These are phyloP conservation scores for Nicotiana obtusifolia DNA, from an alignment of 257 asterid genomes.

Conservation along the genomic window DNA sequence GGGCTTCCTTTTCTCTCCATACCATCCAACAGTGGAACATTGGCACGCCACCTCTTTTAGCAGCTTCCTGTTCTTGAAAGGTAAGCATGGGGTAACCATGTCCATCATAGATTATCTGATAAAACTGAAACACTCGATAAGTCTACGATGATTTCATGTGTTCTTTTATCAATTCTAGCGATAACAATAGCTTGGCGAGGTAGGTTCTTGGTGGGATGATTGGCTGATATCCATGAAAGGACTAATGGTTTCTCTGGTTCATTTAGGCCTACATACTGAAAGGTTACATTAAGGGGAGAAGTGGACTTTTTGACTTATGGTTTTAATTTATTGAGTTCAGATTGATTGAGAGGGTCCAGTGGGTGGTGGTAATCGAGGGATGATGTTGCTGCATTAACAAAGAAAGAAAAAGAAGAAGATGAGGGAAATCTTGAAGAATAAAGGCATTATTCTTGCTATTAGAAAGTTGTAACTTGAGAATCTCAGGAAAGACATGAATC, in stretches of 20 bases:
- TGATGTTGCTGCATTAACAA: slow-evolving; percentile 3
- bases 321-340: slow-evolving; percentile 43
- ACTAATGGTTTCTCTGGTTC: slow-evolving; percentile 49
- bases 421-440: slow-evolving; percentile 7
- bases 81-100: slow-evolving; percentile 49
- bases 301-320: slow-evolving; percentile 21
- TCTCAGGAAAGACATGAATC: not conserved
- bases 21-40: slow-evolving; percentile 52
- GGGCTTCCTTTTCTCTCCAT: slow-evolving; percentile 34
- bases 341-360: slow-evolving; percentile 45
- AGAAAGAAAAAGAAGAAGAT: slow-evolving; percentile 6
- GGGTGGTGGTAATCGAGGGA: slow-evolving; percentile 30
- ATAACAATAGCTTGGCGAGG: slow-evolving; percentile 45
- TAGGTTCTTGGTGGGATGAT: not conserved
- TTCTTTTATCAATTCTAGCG: slow-evolving; percentile 25
- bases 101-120: slow-evolving; percentile 37
- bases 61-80: slow-evolving; percentile 32
- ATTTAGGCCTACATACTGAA: slow-evolving; percentile 62
- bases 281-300: slow-evolving; percentile 25
- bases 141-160: slow-evolving; percentile 45
- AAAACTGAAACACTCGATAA: slow-evolving; percentile 20
- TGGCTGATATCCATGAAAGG: slow-evolving; percentile 23
- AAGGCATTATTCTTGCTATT: slow-evolving; percentile 7
- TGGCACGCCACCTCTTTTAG: slow-evolving; percentile 52
- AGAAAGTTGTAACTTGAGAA: not conserved